A percentile compares a stretch with the other conserved stretches of the same genome.
Evolutionary conservation across 176 grass and related monocot species (phyloP).

Genomic region (maize (Zea mays)): Zm-B73-REFERENCE-NAM-5.0 NC_050105.1:3251501-3252000

Average conservation of each 20-base stretch:
- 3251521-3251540: constrained; percentile 14
- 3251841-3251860: rapidly evolving
- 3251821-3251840: neutral
- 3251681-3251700: neutral
- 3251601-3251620: too few relatives aligned
- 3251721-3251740: constrained; percentile 36
- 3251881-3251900: constrained; percentile 30
- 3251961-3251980: neutral
- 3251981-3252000: constrained; percentile 18
- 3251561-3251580: neutral
- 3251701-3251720: neutral
- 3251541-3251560: neutral
- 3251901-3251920: neutral
- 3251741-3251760: constrained; percentile 6
- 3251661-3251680: neutral
- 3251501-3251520: constrained; percentile 21
- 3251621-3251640: too few relatives aligned
- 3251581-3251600: constrained; percentile 6
- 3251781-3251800: constrained; percentile 22
- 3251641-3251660: too few relatives aligned
- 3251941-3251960: neutral
- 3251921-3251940: neutral
- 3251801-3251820: neutral
- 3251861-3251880: constrained; percentile 12
- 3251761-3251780: constrained; percentile 20